Evolutionary conservation across 495 filamentous ascomycete species (phyloP), one percentile per base, ranked within the genome.

Genomic region (Aspergillus taichungensis): DNA sequence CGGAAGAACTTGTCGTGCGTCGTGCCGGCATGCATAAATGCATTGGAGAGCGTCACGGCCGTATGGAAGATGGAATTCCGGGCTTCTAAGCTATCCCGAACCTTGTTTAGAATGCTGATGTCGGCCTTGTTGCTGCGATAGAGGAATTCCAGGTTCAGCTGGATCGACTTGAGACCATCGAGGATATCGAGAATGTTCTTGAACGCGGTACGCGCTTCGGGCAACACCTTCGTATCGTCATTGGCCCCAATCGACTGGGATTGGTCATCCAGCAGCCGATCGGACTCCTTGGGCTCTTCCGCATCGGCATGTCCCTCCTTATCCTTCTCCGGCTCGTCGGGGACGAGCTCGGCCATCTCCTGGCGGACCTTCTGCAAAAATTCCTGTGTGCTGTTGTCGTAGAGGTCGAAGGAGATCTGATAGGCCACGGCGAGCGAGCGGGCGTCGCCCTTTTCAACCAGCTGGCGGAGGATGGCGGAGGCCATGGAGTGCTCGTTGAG

Each of bases 1-100:
- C 94, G 77, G 74, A 97, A 96, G 71, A 97, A 99, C 54, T 85
- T 88, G 63, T 97, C 94, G 49, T 91, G 89, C 0, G 91, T 96
- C 6, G 94, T 97, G 30, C 94, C 94, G n/a, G 94, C 87, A 56
- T 99, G 92, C 91, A 97, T 99, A 64, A 99, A 97, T 9, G 88
- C 94, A 60, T 96, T 96, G 49, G 92, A 91, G 51, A 99, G 88
- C 0, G 92, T 97, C 33, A 97, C 88, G 1, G 89, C 87, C 4
- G 85, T 92, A 63, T 99, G 94, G 76, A 96, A 99, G 45, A 99
- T 99, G 18, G 92, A 97, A 63, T 96, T 96, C 30, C 94, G 76
- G 34, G 87, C 87, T 60, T 99, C 94, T 18, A 99, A 69, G 51
- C 89, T 95, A 63, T 99, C 92, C 30, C 88, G 82, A 33, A 97